A percentile compares a stretch with the other conserved stretches of the same genome.
phyloP scores from a whole-genome alignment of 139 green algal genomes.

The Coccomyxa sp. region DNA sequence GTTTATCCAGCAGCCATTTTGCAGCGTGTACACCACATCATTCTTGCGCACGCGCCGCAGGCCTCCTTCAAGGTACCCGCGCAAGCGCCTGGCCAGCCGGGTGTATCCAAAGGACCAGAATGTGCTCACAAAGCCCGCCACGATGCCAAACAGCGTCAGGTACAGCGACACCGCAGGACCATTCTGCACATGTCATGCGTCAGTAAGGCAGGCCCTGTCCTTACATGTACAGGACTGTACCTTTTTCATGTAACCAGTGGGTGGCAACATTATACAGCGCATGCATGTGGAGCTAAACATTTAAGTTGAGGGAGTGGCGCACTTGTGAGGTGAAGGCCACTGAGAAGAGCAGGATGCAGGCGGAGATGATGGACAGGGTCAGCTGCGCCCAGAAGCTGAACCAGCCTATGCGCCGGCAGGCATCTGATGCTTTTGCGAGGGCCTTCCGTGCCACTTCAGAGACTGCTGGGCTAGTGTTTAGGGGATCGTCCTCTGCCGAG shows the following conservation, averaged over 20 bases:
- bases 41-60: constrained; percentile 19
- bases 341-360: constrained; percentile 93
- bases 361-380: constrained; percentile 78
- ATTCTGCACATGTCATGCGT: constrained; percentile 38
- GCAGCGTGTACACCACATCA: constrained; percentile 64
- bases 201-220: background rate
- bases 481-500: background rate
- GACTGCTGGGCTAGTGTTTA: background rate
- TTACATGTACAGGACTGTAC: background rate
- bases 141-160: constrained; percentile 88
- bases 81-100: constrained; percentile 61
- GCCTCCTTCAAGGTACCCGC: background rate
- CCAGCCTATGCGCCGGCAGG: constrained; percentile 69
- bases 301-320: background rate
- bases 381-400: constrained; percentile 96
- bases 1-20: constrained; percentile 76
- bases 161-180: constrained; percentile 80
- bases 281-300: background rate
- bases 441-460: constrained; percentile 37
- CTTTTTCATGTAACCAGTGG: background rate
- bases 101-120: constrained; percentile 91
- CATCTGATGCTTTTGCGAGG: constrained; percentile 30
- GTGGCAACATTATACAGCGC: background rate
- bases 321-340: constrained; percentile 86
- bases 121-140: constrained; percentile 84